Percentiles rank a stretch among this genome's conserved stretches.
Evolutionary conservation across 257 asterid species (phyloP).

Genomic region (Euphrasia confusa): DNA sequence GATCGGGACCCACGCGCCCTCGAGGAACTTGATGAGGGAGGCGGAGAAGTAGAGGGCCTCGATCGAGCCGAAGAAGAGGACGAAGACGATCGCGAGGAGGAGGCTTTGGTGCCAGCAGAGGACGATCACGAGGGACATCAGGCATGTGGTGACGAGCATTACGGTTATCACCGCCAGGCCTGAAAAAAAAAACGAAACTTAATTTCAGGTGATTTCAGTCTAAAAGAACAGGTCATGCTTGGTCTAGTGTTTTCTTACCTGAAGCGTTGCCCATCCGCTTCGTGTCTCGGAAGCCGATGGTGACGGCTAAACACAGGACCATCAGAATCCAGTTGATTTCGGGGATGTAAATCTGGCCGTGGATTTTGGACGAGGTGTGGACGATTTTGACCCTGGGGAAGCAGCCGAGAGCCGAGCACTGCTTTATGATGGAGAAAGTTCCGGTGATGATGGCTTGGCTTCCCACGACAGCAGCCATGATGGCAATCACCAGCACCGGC

Average conservation of each 20-base stretch:
- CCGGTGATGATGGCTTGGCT: conserved; percentile 95
- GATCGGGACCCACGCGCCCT: conserved; percentile 95
- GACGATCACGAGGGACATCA: conserved; percentile 78
- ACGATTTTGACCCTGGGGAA: conserved; percentile 74
- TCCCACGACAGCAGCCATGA: conserved; percentile 95
- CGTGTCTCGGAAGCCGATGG: conserved; percentile 82
- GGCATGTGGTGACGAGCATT: conserved; percentile 90
- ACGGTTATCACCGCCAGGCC: conserved; percentile 94
- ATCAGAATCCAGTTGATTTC: conserved; percentile 87
- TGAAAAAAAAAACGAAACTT: conserved; percentile 20
- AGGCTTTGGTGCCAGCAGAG: conserved; percentile 68
- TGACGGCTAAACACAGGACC: conserved; percentile 85
- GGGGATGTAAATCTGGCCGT: conserved; percentile 91
- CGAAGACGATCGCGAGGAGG: conserved; percentile 56
- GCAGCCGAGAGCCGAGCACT: conserved; percentile 85
- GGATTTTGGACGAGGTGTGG: conserved; percentile 77
- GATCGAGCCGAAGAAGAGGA: conserved; percentile 73
- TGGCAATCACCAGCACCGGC: conserved; percentile 92
- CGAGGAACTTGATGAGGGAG: conserved; percentile 80
- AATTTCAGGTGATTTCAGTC: too few relatives aligned
- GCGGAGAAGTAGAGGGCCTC: conserved; percentile 95
- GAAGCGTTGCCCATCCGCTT: conserved; percentile 92
- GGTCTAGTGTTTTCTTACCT: conserved; percentile 35
- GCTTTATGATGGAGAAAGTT: conserved; percentile 87
- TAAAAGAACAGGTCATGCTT: too few relatives aligned